Conservation (phyloP, 225 moss, liverwort and hornwort species). For the Sphagnum contortum region DNA sequence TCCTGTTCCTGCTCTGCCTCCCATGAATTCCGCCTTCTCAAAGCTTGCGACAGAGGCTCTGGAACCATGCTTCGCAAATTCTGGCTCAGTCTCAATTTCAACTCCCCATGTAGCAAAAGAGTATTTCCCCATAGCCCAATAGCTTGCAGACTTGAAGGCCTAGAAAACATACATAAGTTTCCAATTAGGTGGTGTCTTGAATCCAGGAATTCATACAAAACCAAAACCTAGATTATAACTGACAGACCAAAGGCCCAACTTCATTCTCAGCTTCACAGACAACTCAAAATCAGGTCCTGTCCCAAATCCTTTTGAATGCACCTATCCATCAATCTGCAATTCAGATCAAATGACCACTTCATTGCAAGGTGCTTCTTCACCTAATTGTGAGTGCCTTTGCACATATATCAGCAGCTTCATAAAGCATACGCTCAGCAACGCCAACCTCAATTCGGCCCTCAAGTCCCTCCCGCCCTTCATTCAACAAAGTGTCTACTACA, state of each 20-base stretch:
- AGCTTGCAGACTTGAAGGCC: slow-evolving; percentile 66
- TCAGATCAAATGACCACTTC: too few relatives aligned
- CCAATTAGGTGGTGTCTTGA: neutral
- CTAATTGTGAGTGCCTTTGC: slow-evolving; percentile 49
- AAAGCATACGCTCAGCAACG: slow-evolving; percentile 84
- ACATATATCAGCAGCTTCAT: slow-evolving; percentile 72
- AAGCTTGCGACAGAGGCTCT: slow-evolving; percentile 27
- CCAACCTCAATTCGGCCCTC: slow-evolving; percentile 94
- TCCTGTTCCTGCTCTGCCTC: slow-evolving; percentile 36
- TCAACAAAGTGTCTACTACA: slow-evolving; percentile 75
- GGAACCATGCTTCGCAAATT: slow-evolving; percentile 74
- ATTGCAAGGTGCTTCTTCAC: neutral
- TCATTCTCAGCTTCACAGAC: too few relatives aligned
- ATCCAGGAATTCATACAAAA: too few relatives aligned
- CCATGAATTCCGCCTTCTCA: slow-evolving; percentile 20
- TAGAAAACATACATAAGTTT: too few relatives aligned
- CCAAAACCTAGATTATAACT: too few relatives aligned
- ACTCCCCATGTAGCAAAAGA: slow-evolving; percentile 78
- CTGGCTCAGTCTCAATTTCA: slow-evolving; percentile 77
- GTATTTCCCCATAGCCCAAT: slow-evolving; percentile 88
- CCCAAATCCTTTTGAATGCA: too few relatives aligned
- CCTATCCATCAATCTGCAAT: too few relatives aligned
- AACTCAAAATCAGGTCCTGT: too few relatives aligned
- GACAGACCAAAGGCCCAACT: too few relatives aligned
- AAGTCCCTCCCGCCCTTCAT: slow-evolving; percentile 78